phyloP scores from a whole-genome alignment of 768 basidiomycete species.

The Suillus discolor region DNA sequence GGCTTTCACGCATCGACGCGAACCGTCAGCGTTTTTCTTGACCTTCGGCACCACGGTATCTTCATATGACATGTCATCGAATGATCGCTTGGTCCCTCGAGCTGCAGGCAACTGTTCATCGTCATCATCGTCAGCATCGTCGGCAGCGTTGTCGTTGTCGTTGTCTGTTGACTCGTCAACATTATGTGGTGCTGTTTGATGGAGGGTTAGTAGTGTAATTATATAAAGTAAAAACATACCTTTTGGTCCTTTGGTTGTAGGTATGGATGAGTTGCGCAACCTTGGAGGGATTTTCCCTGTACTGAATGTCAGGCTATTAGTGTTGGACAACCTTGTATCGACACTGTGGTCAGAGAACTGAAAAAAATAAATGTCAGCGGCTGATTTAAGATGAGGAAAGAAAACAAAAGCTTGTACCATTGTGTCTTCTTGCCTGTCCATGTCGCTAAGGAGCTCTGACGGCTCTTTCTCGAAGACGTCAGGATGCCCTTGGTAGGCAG shows the following conservation, averaged over 20 bases:
- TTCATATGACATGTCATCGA: neutral
- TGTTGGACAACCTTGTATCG: neutral
- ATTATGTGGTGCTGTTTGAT: neutral
- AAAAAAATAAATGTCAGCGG: neutral
- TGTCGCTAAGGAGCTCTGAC: too few species aligned
- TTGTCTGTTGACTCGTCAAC: neutral
- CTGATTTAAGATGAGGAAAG: too few species aligned
- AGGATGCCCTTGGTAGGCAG: too few species aligned
- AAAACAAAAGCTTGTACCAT: too few species aligned
- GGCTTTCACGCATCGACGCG: slow-evolving; percentile 5
- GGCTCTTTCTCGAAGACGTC: too few species aligned
- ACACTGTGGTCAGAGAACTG: neutral
- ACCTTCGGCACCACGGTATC: neutral
- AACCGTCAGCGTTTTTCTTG: neutral
- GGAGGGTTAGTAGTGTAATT: neutral
- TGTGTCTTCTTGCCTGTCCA: too few species aligned
- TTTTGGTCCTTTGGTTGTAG: neutral
- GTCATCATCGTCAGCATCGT: neutral
- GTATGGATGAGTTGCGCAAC: neutral
- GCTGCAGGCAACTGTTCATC: neutral
- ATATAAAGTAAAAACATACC: neutral
- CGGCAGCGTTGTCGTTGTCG: neutral
- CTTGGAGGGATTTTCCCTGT: neutral
- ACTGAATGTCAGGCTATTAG: neutral
- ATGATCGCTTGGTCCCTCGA: neutral